phyloP scores from a whole-genome alignment of 306 rosid genomes.

The Begonia fuchsioides region DNA sequence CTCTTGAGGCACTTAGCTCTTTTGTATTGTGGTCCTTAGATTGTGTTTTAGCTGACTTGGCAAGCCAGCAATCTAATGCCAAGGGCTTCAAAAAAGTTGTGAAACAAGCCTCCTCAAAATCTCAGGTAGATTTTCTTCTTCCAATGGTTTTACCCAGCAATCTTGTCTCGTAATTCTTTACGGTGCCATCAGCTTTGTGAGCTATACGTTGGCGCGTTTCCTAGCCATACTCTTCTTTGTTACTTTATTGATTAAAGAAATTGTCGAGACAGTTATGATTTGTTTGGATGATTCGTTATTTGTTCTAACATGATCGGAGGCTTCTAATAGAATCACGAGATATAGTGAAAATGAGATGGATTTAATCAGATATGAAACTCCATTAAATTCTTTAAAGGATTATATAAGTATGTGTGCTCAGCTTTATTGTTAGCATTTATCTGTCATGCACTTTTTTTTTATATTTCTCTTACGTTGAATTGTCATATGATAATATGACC shows the following conservation, averaged over 20 bases:
- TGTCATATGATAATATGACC: too few relatives aligned
- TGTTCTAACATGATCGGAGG: too few relatives aligned
- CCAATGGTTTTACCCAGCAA: not conserved
- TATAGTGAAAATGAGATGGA: too few relatives aligned
- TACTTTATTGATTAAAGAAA: not conserved
- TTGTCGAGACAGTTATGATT: not conserved
- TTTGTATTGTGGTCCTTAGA: constrained; percentile 62
- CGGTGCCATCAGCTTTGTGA: not conserved
- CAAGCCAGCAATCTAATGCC: constrained; percentile 38
- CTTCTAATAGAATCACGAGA: too few relatives aligned
- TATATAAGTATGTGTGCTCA: too few relatives aligned
- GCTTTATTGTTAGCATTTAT: too few relatives aligned
- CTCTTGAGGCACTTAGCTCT: constrained; percentile 47
- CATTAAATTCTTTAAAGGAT: too few relatives aligned
- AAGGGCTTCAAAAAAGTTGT: constrained; percentile 65
- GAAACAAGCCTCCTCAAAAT: constrained; percentile 54
- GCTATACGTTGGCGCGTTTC: not conserved
- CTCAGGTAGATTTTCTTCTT: constrained; percentile 41
- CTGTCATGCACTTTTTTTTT: too few relatives aligned
- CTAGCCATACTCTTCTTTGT: not conserved
- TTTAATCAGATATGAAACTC: too few relatives aligned
- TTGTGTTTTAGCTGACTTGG: constrained; percentile 52
- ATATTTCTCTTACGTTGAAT: too few relatives aligned
- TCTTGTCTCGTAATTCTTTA: not conserved
- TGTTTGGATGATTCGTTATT: not conserved